Evolutionary conservation across 768 basidiomycete species (phyloP), one percentile per base, ranked within the genome.

Genomic region (Amanita inopinata): DNA sequence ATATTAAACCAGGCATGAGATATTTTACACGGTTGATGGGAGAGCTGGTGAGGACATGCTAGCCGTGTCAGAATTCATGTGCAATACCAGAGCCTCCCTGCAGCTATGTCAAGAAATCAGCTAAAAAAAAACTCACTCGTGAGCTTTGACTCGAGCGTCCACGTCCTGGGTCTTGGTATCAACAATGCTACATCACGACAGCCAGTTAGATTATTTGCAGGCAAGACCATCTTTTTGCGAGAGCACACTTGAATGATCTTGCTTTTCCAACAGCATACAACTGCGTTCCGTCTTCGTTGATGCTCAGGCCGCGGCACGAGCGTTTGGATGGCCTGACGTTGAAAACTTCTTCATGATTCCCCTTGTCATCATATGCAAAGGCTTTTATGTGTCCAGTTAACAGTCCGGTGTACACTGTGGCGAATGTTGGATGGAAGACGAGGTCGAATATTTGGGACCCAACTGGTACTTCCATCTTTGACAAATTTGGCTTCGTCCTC

Each of bases 401-500:
- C 2, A 94, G 76, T 3, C 76, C 84, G 0, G 76, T 68, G 59
- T 84, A 92, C 3, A 92, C 75, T n/a, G 78, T 69, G 1, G 79
- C 63, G 36, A 73, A 54, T 3, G 67, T 69, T 0, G 93, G 91
- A 53, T 94, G 90, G 54, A 96, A 97, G 1, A 72, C 75, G 31
- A 96, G 65, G 65, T 94, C 93, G 61, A 94, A 96, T 20, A 92
- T 76, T 60, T 94, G 86, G 5, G 78, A 74, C 36, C 77, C 78
- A 33, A 83, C 70, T 15, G 71, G 66, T 38, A 91, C 80, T 64
- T 87, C 69, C 44, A 71, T 67, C 71, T 72, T 73, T 37, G 50
- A 48, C 50, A 45, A 30, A 19, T 28, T 10, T 14, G 9, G 15
- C 9, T 18, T 14, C 6, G n/a, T 4, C 30, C 6, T 23, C 4